Base-by-base conservation (phyloP, 768 basidiomycete genomes). In the Symmetrospora coprosmae region DNA sequence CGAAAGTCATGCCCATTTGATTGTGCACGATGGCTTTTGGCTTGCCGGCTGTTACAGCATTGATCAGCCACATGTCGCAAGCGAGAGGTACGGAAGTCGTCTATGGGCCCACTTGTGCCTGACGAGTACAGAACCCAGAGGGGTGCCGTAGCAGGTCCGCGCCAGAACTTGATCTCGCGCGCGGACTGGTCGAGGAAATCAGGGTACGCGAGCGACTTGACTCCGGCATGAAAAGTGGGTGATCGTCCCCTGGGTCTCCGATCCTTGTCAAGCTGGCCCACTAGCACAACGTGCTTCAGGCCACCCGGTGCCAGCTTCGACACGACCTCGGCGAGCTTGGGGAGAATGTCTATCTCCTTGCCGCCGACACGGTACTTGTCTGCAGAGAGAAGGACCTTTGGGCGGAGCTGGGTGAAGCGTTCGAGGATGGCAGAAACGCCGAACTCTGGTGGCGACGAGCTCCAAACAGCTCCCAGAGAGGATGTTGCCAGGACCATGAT, bases 371-470 rank as follows among this genome's bases (percentile, higher is more conserved):
- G 58, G 51, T 66, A 69, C 8, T 38, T 33, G 60, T 69, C 67
- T 28, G 66, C 64, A 0, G 67, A 52, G n/a, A 69, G 53, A n/a
- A 69, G 63, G 1, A 68, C 63, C 25, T 61, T 68, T 2, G 68
- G 68, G 31, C 62, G 37, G 35, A 69, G 64, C 65, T 67, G 48
- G 30, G 28, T 37, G 19, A 64, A 51, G 23, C 64, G 60, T 31
- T 64, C 64, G 8, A 64, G 27, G 23, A 38, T n/a, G 19, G 64
- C 60, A 14, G 45, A 30, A 17, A 51, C 31, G 3, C 62, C 64
- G 31, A 53, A 60, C 35, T 63, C 52, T 2, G 43, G 58, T 16
- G 63, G 61, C 16, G 51, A 58, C 1, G 40, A 34, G 17, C 21
- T 49, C 33, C 52, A 62, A 14, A 50, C 49, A 8, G 39, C 34